Evolutionary conservation across 768 basidiomycete species (phyloP), one percentile per base, ranked within the genome.

Genomic region (Termitomyces sp.): DNA sequence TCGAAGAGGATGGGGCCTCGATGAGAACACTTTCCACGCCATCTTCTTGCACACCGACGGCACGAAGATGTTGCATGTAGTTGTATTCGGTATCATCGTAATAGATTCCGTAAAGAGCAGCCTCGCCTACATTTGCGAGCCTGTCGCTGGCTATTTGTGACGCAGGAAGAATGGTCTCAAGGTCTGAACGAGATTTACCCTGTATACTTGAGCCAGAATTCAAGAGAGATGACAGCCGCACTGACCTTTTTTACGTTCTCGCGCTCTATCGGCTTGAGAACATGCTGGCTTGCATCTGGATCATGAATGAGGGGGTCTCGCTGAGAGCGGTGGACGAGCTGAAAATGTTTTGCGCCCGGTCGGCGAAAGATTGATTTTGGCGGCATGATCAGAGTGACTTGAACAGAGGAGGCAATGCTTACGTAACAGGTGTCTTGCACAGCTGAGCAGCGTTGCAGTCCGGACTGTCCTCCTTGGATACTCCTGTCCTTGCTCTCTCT

Each of bases 51-150:
- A 81, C 64, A 3, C 91, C 92, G 48, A 91, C 83, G 2, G 81
- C 63, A 12, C 92, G 87, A 43, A 99, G 81, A 71, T 99, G 97
- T 68, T 95, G 88, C 90, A 98, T 93, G 75, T 99, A 99, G 71
- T 99, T 91, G 74, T 99, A 99, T 56, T 93, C 82, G 6, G 91
- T 88, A 66, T 99, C 95, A 72, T 98, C 94, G 71, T 83, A 98
- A 72, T 92, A 92, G 65, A 99, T 73, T 3, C 94, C 97, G 68
- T 98, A 95, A 9, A 83, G 67, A 6, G 88, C 75, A 0, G 97
- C 97, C 73, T 98, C 91, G 54, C 96, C 97, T 48, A 88, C 76
- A 58, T 87, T 88, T 24, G 71, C 62, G 51, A 77, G 74, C 14
- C 64, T 64, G 52, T 80, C 80, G 38, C 74, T 77, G 15, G 69